Percentiles rank a stretch among this genome's conserved stretches.
Evolutionary conservation across 768 basidiomycete genomes (phyloP).

Genomic region (Strobilomyces dryophilus): DNA sequence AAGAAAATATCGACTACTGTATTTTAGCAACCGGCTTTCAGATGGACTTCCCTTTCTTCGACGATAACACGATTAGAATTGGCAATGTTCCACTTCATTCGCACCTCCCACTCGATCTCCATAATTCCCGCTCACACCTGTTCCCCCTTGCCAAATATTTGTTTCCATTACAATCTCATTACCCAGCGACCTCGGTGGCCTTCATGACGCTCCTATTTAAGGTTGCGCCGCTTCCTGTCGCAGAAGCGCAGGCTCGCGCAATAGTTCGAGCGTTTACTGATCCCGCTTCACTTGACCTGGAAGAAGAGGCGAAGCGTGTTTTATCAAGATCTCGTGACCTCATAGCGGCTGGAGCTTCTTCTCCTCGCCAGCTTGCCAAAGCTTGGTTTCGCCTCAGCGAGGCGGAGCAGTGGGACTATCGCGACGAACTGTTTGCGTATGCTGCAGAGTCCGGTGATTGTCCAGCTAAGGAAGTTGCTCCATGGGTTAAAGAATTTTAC

Average conservation of each 20-base stretch:
- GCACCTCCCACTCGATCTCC: slow-evolving; percentile 46
- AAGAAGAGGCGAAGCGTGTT: slow-evolving; percentile 46
- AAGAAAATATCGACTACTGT: slow-evolving; percentile 53
- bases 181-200: slow-evolving; percentile 51
- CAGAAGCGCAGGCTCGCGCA: slow-evolving; percentile 74
- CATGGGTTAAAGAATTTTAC: slow-evolving; percentile 62
- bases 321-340: slow-evolving; percentile 46
- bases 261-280: slow-evolving; percentile 52
- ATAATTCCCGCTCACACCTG: slow-evolving; percentile 62
- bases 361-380: slow-evolving; percentile 42
- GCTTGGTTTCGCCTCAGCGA: slow-evolving; percentile 52
- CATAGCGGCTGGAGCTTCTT: slow-evolving; percentile 27
- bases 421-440: slow-evolving; percentile 53
- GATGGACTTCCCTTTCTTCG: slow-evolving; percentile 60
- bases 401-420: slow-evolving; percentile 63
- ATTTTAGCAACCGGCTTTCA: slow-evolving; percentile 79
- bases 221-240: slow-evolving; percentile 70
- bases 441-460: slow-evolving; percentile 32
- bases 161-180: slow-evolving; percentile 51
- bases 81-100: slow-evolving; percentile 42
- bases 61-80: slow-evolving; percentile 31
- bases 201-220: slow-evolving; percentile 60
- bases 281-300: slow-evolving; percentile 45
- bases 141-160: slow-evolving; percentile 71
- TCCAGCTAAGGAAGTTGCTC: slow-evolving; percentile 35